These are phyloP conservation scores for Aspergillus pseudoglaucus DNA, from an alignment of 2,329 filamentous ascomycete species.

Conservation along the genomic window DNA sequence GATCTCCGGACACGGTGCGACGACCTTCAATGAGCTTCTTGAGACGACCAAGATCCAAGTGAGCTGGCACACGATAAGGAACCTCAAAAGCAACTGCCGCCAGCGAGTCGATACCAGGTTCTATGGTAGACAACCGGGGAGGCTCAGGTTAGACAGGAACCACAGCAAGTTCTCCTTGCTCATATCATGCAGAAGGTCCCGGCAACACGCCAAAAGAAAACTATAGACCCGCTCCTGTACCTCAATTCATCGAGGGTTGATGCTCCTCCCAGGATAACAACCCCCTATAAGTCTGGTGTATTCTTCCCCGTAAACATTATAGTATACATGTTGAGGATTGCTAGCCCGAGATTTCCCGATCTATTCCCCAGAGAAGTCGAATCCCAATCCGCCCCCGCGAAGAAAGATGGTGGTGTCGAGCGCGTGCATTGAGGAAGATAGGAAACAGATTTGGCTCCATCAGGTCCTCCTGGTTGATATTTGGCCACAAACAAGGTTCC, in stretches of 20 bases:
- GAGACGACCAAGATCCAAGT: slow-evolving; percentile 43
- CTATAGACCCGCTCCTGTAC: slow-evolving; percentile 43
- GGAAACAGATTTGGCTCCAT: slow-evolving; percentile 37
- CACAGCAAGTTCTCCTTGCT: slow-evolving; percentile 20
- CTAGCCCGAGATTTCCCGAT: slow-evolving; percentile 9
- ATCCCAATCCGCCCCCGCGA: slow-evolving; percentile 43
- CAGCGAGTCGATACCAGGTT: slow-evolving; percentile 32
- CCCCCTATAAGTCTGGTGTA: slow-evolving; percentile 28
- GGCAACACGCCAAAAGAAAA: slow-evolving; percentile 47
- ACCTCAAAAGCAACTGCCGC: slow-evolving; percentile 42
- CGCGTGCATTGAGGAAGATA: slow-evolving; percentile 50
- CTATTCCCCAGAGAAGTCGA: slow-evolving; percentile 22
- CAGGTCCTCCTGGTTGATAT: slow-evolving; percentile 43
- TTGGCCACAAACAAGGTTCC: slow-evolving; percentile 45
- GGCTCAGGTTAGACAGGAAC: slow-evolving; percentile 31
- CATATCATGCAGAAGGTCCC: slow-evolving; percentile 46
- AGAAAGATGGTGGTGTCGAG: slow-evolving; percentile 39
- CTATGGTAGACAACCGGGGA: slow-evolving; percentile 7
- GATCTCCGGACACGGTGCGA: slow-evolving; percentile 43
- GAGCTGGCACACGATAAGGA: slow-evolving; percentile 47
- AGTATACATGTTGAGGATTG: slow-evolving; percentile 25
- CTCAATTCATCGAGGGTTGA: slow-evolving; percentile 32
- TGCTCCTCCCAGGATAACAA: slow-evolving; percentile 32
- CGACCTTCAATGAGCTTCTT: slow-evolving; percentile 29
- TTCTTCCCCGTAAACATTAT: slow-evolving; percentile 29